Evolutionary conservation across 2,329 filamentous ascomycete genomes (phyloP), one percentile per base, ranked within the genome.

Genomic region (Ciborinia camelliae): DNA sequence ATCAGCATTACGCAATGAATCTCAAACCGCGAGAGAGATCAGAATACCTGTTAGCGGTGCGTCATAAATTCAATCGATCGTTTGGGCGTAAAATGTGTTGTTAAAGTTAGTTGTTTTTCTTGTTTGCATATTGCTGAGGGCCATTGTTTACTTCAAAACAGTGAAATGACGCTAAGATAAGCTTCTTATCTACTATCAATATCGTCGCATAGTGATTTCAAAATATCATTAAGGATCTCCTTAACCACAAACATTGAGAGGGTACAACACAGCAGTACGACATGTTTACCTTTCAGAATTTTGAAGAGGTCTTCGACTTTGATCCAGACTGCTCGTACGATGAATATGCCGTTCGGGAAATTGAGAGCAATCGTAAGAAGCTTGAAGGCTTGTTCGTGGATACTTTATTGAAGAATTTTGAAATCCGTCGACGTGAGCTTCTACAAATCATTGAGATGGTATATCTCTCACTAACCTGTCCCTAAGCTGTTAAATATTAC

Each of bases 361-460:
- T 92, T 63, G 82, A 89, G 66, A 78, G 81, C 37, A 85, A 85
- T 73, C 87, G 90, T 70, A 89, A 87, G 72, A 82, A 78, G 57
- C 81, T 92, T 26, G 86, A 88, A 67, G 88, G 89, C 65, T 84
- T 94, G 65, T 96, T 95, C 77, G 88, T 94, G 73, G 91, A 96
- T 75, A 86, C 89, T 62, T 85, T 96, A 48, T 79, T 95, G 67
- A 85, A 84, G 63, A 82, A 88, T 0, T 79, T 94, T 35, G 86
- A 89, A 35, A 84, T 95, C 65, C 81, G 82, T 70, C 87, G 89
- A 77, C 84, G 91, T 91, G 76, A 72, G 75, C 70, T 39, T 48
- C 45, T n/a, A 48, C 54, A 35, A 52, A 51, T n/a, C 7, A n/a
- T 43, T 48, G 39, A 23, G 58, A 68, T 39, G 23, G 7, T 10